Evolutionary conservation across 176 grass and related monocot species (phyloP), one percentile per base, ranked within the genome.

Genomic region (Bothriochloa decipiens): DNA sequence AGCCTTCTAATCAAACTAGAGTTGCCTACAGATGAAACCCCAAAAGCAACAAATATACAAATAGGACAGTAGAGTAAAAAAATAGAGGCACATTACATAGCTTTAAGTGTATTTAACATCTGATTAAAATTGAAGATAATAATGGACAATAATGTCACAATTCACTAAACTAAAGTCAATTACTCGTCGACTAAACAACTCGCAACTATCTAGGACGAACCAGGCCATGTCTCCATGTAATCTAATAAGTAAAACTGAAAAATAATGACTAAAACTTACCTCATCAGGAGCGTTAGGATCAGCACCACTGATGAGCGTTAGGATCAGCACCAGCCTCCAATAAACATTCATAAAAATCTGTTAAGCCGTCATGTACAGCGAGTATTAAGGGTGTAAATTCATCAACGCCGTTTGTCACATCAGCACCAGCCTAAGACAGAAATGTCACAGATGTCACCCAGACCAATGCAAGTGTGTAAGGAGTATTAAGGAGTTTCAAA

Each of bases 251-350:
- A 46, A 16, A 46, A 14, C 52, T 58, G 27, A 20, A 60, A 61
- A 43, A 43, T 43, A 43, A 1, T 69, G 35, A 28, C 52, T 55
- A 55, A 73, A 72, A 60, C 69, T 68, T 70, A 89, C 87, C 58
- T 80, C 33, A 74, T 80, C 70, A 28, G n/a, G n/a, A n/a, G n/a
- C n/a, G n/a, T n/a, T n/a, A n/a, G n/a, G n/a, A n/a, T n/a, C n/a
- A n/a, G n/a, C n/a, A n/a, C n/a, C n/a, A n/a, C n/a, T n/a, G n/a
- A n/a, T n/a, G 46, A 65, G 81, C 61, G 62, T 81, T 45, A 37
- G 87, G 87, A 83, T 85, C 82, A 27, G 71, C 85, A 14, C 85
- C 85, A 81, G 70, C 85, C 35, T 87, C 71, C 79, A 87, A 5
- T 65, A 89, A 80, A 18, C 67, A 85, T 20, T 74, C 58, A 20